These are phyloP conservation scores for Tilletiaria anomala DNA, from an alignment of 1,284 basidiomycete genomes.

Conservation along the genomic window DNA sequence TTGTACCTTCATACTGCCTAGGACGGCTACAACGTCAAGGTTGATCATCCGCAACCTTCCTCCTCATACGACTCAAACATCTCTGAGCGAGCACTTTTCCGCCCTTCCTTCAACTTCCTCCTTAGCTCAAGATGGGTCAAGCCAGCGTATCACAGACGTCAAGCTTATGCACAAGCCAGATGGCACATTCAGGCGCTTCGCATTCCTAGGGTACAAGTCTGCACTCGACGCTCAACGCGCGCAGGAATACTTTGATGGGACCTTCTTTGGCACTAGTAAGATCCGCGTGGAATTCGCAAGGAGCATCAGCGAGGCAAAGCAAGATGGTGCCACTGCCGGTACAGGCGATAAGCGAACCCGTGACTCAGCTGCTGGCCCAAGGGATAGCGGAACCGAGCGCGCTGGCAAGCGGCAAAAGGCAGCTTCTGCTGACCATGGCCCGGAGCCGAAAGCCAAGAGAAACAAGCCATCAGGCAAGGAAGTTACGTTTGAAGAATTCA, in stretches of 20 bases:
- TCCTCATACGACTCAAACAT: slow-evolving; percentile 52
- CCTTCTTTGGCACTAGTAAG: slow-evolving; percentile 49
- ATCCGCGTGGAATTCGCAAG: slow-evolving; percentile 60
- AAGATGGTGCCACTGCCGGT: slow-evolving; percentile 1
- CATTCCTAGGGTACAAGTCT: slow-evolving; percentile 79
- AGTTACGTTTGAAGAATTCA: slow-evolving; percentile 36
- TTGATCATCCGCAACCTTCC: slow-evolving; percentile 83
- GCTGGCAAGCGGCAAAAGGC: too few relatives aligned
- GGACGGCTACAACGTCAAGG: too few relatives aligned
- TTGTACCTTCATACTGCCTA: too few relatives aligned
- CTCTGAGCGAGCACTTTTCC: slow-evolving; percentile 57
- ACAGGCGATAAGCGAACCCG: slow-evolving; percentile 7
- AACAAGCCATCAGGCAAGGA: slow-evolving; percentile 10
- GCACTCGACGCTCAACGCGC: slow-evolving; percentile 61
- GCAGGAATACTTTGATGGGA: slow-evolving; percentile 69
- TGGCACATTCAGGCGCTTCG: slow-evolving; percentile 72
- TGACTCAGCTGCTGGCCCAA: too few relatives aligned
- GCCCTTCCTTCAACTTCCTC: slow-evolving; percentile 17
- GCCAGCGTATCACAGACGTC: slow-evolving; percentile 59
- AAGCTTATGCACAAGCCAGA: slow-evolving; percentile 64
- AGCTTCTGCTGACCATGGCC: too few relatives aligned
- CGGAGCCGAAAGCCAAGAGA: slow-evolving; percentile 2
- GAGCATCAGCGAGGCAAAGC: neutral
- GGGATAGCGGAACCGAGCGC: too few relatives aligned
- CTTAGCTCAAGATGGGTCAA: too few relatives aligned